phyloP scores from a whole-genome alignment of 306 rosid genomes.

The Aeschynomene evenia region DNA sequence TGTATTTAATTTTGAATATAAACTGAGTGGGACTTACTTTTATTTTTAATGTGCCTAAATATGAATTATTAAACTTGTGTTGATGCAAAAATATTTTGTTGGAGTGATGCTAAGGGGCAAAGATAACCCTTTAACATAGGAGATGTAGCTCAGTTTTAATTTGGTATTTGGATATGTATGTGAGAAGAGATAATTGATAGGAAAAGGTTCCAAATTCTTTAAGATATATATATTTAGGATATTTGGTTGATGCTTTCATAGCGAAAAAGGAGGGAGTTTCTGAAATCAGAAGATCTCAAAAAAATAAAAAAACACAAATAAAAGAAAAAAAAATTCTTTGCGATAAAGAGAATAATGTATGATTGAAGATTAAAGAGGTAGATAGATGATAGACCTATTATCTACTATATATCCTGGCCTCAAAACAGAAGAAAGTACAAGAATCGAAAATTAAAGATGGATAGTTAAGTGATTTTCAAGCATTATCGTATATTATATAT shows the following conservation, averaged over 20 bases:
- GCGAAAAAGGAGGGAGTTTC: not conserved
- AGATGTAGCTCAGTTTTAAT: not conserved
- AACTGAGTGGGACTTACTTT: too few species aligned
- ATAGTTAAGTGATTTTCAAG: conserved; percentile 19
- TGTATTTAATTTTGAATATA: too few species aligned
- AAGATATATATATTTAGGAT: conserved; percentile 11
- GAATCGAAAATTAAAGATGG: not conserved
- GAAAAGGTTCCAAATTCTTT: conserved; percentile 12
- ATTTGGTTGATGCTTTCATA: not conserved
- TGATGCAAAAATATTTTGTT: too few species aligned
- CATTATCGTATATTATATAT: too few species aligned
- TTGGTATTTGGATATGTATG: not conserved
- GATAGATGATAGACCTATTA: not conserved
- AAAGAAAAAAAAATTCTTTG: not conserved
- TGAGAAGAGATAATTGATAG: conserved; percentile 8
- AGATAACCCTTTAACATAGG: not conserved
- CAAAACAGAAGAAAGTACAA: not conserved
- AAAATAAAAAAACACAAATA: not conserved
- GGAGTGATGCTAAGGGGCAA: not conserved
- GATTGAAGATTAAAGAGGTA: not conserved
- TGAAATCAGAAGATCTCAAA: not conserved
- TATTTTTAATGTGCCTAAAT: too few species aligned
- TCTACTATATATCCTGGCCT: too few species aligned
- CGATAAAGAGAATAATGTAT: not conserved
- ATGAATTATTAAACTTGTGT: too few species aligned